These are phyloP conservation scores for Xylaria multiplex DNA, from an alignment of 2,329 filamentous ascomycete species.

Conservation along the genomic window DNA sequence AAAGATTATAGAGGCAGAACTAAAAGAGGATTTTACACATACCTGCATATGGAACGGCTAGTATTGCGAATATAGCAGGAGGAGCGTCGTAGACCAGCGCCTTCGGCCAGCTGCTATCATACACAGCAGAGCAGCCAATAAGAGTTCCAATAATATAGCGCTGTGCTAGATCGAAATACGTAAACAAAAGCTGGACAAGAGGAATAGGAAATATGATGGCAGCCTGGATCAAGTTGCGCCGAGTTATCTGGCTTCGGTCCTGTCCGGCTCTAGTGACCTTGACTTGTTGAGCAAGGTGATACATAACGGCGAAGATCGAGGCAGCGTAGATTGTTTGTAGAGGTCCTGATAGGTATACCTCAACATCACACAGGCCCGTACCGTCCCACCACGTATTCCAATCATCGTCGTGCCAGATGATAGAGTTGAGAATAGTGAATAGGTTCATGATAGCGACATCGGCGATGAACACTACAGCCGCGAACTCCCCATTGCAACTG, in stretches of 20 bases:
- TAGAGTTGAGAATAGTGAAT: slow-evolving; percentile 59
- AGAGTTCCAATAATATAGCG: slow-evolving; percentile 62
- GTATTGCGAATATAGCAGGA: slow-evolving; percentile 55
- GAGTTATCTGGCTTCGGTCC: slow-evolving; percentile 54
- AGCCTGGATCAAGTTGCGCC: slow-evolving; percentile 58
- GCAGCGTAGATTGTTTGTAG: slow-evolving; percentile 58
- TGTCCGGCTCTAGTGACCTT: slow-evolving; percentile 56
- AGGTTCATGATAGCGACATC: slow-evolving; percentile 60
- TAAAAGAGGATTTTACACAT: slow-evolving; percentile 44
- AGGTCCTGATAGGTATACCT: slow-evolving; percentile 52
- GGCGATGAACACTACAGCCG: slow-evolving; percentile 61
- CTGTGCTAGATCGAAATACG: slow-evolving; percentile 58
- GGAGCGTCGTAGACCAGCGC: slow-evolving; percentile 61
- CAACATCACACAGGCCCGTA: slow-evolving; percentile 64
- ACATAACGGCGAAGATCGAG: slow-evolving; percentile 65
- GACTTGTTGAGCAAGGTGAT: slow-evolving; percentile 62
- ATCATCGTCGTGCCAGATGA: slow-evolving; percentile 65
- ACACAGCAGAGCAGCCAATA: slow-evolving; percentile 59
- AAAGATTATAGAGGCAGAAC: neutral
- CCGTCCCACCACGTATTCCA: slow-evolving; percentile 62
- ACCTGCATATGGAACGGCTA: slow-evolving; percentile 61
- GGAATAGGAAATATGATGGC: slow-evolving; percentile 66
- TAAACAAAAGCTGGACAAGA: slow-evolving; percentile 59
- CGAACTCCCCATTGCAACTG: slow-evolving; percentile 63
- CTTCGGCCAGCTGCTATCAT: slow-evolving; percentile 59